Base-by-base conservation (phyloP, 2,329 filamentous ascomycete species). In the Cytospora piceicola region DNA sequence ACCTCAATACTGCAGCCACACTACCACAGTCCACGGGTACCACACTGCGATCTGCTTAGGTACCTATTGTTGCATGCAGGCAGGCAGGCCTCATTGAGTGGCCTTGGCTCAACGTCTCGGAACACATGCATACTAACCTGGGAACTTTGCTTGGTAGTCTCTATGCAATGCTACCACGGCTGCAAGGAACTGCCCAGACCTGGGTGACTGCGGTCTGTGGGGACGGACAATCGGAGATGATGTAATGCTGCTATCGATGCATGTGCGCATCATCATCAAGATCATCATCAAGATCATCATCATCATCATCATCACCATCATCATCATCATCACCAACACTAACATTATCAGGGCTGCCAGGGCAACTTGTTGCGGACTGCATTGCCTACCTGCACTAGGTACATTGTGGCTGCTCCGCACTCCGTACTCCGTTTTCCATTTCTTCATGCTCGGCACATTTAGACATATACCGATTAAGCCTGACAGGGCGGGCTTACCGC, bases 401-500 rank as follows among this genome's bases (percentile, higher is more conserved):
- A n/a, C n/a, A n/a, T n/a, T n/a, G n/a, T n/a, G n/a, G n/a, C n/a
- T n/a, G n/a, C n/a, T n/a, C n/a, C n/a, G n/a, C n/a, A n/a, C n/a
- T n/a, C n/a, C n/a, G n/a, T n/a, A n/a, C n/a, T n/a, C n/a, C n/a
- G 22, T 32, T 29, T 27, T 59, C 42, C 42, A 15, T n/a, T 14
- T 14, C n/a, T 58, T 5, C 56, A 8, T 24, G 22, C 11, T 24
- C 8, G 32, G 27, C 30, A 51, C 4, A 24, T 22, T 22, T 20
- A 22, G n/a, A 24, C n/a, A 5, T 49, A n/a, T 49, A 24, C 12
- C 5, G 2, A 3, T 24, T 20, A 32, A 8, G 46, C 36, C 8
- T 15, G 24, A 53, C 30, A 54, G 20, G 52, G 60, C 60, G 60
- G 60, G 29, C 51, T 63, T 27, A 53, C 60, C 60, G 60, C 34